A percentile compares a stretch with the other conserved stretches of the same genome.
Evolutionary conservation across 306 rosid species (phyloP).

Genomic region (Elaeagnus macrophylla): DNA sequence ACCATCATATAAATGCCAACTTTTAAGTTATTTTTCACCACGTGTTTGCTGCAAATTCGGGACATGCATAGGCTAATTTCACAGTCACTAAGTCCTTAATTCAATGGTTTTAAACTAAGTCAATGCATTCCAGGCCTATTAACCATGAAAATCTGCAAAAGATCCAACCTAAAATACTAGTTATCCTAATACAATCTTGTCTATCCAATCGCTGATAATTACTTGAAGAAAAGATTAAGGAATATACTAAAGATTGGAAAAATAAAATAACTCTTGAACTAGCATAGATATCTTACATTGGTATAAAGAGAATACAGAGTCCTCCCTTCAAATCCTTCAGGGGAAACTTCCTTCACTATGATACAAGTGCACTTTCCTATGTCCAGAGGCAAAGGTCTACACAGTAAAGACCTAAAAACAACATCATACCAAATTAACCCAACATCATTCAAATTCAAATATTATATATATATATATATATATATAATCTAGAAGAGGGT

Average conservation of each 20-base stretch:
- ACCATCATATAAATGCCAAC: too few species aligned
- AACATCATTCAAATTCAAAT: neutral
- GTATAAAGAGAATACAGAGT: slow-evolving; percentile 72
- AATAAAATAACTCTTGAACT: neutral
- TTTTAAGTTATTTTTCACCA: too few species aligned
- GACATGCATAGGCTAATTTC: too few species aligned
- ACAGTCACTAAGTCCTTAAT: too few species aligned
- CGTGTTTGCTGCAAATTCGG: too few species aligned
- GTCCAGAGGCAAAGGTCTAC: slow-evolving; percentile 79
- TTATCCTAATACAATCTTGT: too few species aligned
- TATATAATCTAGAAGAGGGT: neutral
- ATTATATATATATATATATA: neutral
- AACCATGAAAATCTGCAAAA: too few species aligned
- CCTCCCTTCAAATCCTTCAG: slow-evolving; percentile 44
- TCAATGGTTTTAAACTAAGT: too few species aligned
- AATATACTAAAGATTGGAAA: neutral
- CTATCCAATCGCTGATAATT: too few species aligned
- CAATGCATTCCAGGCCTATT: too few species aligned
- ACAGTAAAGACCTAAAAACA: slow-evolving; percentile 53
- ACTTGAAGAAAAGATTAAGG: neutral
- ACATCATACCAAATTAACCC: neutral
- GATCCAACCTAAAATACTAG: too few species aligned
- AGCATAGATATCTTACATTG: slow-evolving; percentile 34
- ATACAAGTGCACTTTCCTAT: slow-evolving; percentile 80
- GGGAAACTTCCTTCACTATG: slow-evolving; percentile 55